A percentile compares a stretch with the other conserved stretches of the same genome.
These are phyloP conservation scores for Phytophthora ohioensis DNA, from an alignment of 352 stramenopile species.

Conservation along the genomic window DNA sequence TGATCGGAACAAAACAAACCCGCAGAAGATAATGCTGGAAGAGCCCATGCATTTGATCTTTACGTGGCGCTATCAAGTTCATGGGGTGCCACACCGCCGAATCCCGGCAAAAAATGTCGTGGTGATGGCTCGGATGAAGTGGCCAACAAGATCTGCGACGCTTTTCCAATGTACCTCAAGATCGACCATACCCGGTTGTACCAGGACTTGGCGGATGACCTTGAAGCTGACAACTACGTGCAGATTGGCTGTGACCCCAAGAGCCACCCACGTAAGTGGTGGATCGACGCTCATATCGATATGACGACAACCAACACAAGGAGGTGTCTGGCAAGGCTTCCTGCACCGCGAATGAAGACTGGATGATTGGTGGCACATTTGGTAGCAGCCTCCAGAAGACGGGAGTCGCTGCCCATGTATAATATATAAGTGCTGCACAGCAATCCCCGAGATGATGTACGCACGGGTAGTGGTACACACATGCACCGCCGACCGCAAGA, in stretches of 20 bases:
- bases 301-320: slow-evolving; percentile 57
- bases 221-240: slow-evolving; percentile 60
- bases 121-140: slow-evolving; percentile 30
- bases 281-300: slow-evolving; percentile 73
- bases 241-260: slow-evolving; percentile 58
- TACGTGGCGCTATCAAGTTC: slow-evolving; percentile 50
- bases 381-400: not conserved
- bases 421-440: no score
- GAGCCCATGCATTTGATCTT: slow-evolving; percentile 66
- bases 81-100: slow-evolving; percentile 49
- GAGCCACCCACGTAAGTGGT: slow-evolving; percentile 65
- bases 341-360: slow-evolving; percentile 57
- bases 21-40: slow-evolving; percentile 47
- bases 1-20: slow-evolving; percentile 55
- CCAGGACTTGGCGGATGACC: slow-evolving; percentile 22
- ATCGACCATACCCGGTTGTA: slow-evolving; percentile 86
- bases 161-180: slow-evolving; percentile 62
- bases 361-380: slow-evolving; percentile 38
- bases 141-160: slow-evolving; percentile 49
- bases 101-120: slow-evolving; percentile 34
- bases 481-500: slow-evolving; percentile 16
- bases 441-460: no score
- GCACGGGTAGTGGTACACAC: no score
- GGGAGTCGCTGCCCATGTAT: no score
- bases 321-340: slow-evolving; percentile 50